Evolutionary conservation across 2,329 filamentous ascomycete species (phyloP).

Genomic region (Phyllosticta citriasiana): DNA sequence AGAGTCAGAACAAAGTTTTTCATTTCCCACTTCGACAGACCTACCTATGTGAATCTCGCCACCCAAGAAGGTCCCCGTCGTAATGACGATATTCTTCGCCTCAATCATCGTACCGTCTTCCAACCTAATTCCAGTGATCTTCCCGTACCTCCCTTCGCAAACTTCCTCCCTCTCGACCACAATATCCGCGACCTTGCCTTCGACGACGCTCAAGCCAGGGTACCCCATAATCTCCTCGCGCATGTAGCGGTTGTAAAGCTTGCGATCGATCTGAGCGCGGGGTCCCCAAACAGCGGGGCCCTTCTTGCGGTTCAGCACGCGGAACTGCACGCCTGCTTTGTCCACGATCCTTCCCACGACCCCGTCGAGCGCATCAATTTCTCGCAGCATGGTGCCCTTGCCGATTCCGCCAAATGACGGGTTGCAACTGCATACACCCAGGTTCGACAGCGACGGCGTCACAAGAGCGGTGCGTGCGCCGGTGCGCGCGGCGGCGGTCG

Average conservation of each 20-base stretch:
- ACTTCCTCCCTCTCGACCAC: constrained; percentile 67
- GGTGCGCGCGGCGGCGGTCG: constrained; percentile 76
- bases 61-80: constrained; percentile 88
- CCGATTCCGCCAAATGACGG: constrained; percentile 97
- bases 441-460: constrained; percentile 77
- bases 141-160: constrained; percentile 54
- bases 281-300: constrained; percentile 96
- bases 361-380: constrained; percentile 91
- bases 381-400: constrained; percentile 90
- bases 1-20: constrained; percentile 10
- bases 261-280: constrained; percentile 87
- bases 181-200: constrained; percentile 88
- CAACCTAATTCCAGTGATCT: constrained; percentile 73
- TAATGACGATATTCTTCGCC: constrained; percentile 79
- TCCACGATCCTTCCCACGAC: constrained; percentile 82
- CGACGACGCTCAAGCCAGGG: constrained; percentile 66
- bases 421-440: constrained; percentile 94
- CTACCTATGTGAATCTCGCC: constrained; percentile 87
- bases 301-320: constrained; percentile 77
- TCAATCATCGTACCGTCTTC: constrained; percentile 79
- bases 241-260: constrained; percentile 85
- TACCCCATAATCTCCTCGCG: constrained; percentile 71
- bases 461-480: constrained; percentile 84
- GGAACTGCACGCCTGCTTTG: constrained; percentile 90
- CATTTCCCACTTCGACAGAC: neutral